phyloP scores from a whole-genome alignment of 2,329 filamentous ascomycete species.

The Penicillium sp. region DNA sequence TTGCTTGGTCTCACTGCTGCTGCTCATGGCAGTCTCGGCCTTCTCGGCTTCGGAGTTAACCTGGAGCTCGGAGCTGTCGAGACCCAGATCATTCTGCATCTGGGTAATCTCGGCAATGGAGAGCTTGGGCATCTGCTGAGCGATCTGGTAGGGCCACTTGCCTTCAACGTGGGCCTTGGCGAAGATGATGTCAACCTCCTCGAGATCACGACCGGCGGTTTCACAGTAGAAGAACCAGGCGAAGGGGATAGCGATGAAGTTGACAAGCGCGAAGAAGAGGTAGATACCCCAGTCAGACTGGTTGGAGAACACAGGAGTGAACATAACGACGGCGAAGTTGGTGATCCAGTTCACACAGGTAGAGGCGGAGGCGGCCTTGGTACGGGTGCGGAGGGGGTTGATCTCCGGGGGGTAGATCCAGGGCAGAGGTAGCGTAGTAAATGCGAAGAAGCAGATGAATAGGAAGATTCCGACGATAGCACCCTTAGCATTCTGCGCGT shows the following conservation, averaged over 20 bases:
- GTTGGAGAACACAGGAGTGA: constrained; percentile 40
- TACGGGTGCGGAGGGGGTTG: constrained; percentile 54
- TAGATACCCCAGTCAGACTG: constrained; percentile 40
- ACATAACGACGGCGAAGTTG: constrained; percentile 55
- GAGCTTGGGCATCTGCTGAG: constrained; percentile 32
- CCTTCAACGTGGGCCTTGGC: constrained; percentile 42
- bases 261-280: constrained; percentile 43
- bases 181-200: constrained; percentile 44
- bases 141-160: constrained; percentile 30
- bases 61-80: constrained; percentile 11
- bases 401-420: constrained; percentile 55
- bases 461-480: constrained; percentile 61
- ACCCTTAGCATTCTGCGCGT: constrained; percentile 29
- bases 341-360: constrained; percentile 55
- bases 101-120: constrained; percentile 26
- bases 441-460: constrained; percentile 66
- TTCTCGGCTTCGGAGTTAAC: constrained; percentile 12
- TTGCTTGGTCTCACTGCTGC: constrained; percentile 13
- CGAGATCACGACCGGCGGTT: constrained; percentile 43
- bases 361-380: constrained; percentile 53
- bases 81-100: constrained; percentile 27
- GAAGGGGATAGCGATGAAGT: constrained; percentile 48
- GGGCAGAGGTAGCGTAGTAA: constrained; percentile 62
- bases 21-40: constrained; percentile 24
- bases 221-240: constrained; percentile 55